Evolutionary conservation across 108 stramenopile genomes (phyloP).

Genomic region (Nannochloropsis salina): DNA sequence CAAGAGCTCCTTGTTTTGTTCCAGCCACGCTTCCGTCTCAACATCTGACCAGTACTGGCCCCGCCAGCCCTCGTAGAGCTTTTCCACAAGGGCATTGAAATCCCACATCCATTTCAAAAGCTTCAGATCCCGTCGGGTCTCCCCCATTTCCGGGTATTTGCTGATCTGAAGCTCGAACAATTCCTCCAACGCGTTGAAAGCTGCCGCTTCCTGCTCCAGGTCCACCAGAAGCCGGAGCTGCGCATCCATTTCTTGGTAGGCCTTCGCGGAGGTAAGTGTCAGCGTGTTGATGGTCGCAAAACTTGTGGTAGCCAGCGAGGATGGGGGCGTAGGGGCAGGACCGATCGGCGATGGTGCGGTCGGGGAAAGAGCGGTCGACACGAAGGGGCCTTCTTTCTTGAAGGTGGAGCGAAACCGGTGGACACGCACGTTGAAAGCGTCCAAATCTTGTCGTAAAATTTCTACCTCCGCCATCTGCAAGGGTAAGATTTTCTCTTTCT

Average conservation of each 20-base stretch:
- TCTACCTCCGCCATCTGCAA: constrained; percentile 77
- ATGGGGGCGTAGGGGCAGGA: background rate
- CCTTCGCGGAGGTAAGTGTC: background rate
- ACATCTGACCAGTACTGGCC: constrained; percentile 61
- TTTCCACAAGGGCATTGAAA: constrained; percentile 62
- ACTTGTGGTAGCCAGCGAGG: background rate
- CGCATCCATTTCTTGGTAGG: constrained; percentile 29
- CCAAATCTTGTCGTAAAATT: constrained; percentile 61
- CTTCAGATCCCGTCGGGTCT: constrained; percentile 66
- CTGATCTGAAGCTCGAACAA: constrained; percentile 73
- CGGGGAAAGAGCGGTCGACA: constrained; percentile 34
- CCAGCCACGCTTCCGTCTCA: constrained; percentile 69
- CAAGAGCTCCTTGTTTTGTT: constrained; percentile 63
- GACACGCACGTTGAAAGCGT: constrained; percentile 59
- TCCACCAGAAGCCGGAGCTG: constrained; percentile 23
- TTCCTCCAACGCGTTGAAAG: constrained; percentile 72
- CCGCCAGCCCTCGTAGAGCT: constrained; percentile 62
- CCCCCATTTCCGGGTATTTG: constrained; percentile 67
- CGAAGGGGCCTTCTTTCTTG: constrained; percentile 68
- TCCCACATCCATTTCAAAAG: constrained; percentile 70
- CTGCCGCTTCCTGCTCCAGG: constrained; percentile 40
- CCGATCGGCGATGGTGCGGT: background rate
- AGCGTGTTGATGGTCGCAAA: background rate
- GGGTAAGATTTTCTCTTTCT: constrained; percentile 77
- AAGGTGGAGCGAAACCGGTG: constrained; percentile 69